Conservation (phyloP, 257 asterid genomes). For the Solanum habrochaites region DNA sequence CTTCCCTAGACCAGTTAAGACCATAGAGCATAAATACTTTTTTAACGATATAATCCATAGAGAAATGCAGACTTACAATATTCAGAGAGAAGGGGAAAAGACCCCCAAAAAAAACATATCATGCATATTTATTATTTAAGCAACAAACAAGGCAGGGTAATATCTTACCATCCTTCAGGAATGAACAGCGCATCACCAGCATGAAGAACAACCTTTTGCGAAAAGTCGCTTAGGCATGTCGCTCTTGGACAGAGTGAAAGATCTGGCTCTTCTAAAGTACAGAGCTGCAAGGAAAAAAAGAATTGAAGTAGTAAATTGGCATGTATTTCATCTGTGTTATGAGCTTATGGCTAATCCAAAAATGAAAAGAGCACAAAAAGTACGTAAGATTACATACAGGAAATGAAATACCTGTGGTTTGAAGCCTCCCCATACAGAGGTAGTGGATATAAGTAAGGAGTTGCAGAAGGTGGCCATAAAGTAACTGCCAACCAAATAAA, state of each 20-base stretch:
- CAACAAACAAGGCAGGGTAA: not conserved
- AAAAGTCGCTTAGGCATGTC: slow-evolving; percentile 30
- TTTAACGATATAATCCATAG: not conserved
- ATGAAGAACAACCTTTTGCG: slow-evolving; percentile 75
- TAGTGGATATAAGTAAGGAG: slow-evolving; percentile 62
- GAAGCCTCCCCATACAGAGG: slow-evolving; percentile 95
- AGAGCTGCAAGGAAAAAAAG: slow-evolving; percentile 41
- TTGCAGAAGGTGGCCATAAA: slow-evolving; percentile 94
- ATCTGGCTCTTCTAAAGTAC: slow-evolving; percentile 44
- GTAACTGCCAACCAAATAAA: slow-evolving; percentile 36
- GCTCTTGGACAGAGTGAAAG: slow-evolving; percentile 64
- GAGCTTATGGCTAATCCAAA: not conserved
- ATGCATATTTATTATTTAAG: not conserved
- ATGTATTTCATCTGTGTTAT: not conserved
- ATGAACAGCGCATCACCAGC: slow-evolving; percentile 92
- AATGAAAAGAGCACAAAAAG: not conserved
- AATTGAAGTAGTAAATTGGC: not conserved
- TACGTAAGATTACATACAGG: not conserved
- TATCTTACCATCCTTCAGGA: slow-evolving; percentile 90
- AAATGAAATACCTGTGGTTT: slow-evolving; percentile 63
- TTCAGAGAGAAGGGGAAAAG: not conserved
- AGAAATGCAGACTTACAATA: not conserved
- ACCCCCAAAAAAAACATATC: not conserved
- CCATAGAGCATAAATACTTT: not conserved
- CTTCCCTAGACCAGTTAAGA: not conserved